A percentile compares a stretch with the other conserved stretches of the same genome.
phyloP scores from a whole-genome alignment of 2,329 filamentous ascomycete genomes.

The Geosmithia putterillii region DNA sequence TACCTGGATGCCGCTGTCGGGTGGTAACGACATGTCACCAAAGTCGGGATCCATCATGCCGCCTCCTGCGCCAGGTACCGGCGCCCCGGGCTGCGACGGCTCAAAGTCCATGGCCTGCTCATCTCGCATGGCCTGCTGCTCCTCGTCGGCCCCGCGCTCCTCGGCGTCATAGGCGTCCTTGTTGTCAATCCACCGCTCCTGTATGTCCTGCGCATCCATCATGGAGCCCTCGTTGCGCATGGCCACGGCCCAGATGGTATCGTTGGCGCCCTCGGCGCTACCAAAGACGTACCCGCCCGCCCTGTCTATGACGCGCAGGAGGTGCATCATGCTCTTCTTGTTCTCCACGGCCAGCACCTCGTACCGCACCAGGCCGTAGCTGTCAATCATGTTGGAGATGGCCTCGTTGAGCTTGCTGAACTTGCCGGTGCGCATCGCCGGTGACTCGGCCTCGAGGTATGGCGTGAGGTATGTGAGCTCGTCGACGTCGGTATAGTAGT shows the following conservation, averaged over 20 bases:
- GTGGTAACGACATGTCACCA: constrained; percentile 36
- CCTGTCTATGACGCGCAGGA: constrained; percentile 80
- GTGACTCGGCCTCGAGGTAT: constrained; percentile 66
- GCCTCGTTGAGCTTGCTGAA: constrained; percentile 78
- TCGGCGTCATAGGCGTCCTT: constrained; percentile 78
- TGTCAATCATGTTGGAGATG: constrained; percentile 75
- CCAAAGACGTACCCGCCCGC: constrained; percentile 92
- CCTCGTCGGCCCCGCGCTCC: constrained; percentile 64
- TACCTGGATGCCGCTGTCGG: constrained; percentile 59
- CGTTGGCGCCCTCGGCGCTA: constrained; percentile 79
- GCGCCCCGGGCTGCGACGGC: constrained; percentile 8
- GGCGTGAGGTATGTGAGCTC: constrained; percentile 78
- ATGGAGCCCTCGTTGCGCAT: constrained; percentile 65
- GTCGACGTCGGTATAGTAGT: constrained; percentile 96
- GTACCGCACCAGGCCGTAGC: constrained; percentile 81
- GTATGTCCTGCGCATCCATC: constrained; percentile 79
- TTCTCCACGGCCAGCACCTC: constrained; percentile 94
- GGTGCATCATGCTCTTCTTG: constrained; percentile 90
- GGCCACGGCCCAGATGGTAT: constrained; percentile 93
- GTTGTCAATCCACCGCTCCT: constrained; percentile 89
- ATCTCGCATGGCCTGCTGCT: constrained; percentile 46
- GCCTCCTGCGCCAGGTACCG: constrained; percentile 3
- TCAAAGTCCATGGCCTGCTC: constrained; percentile 24
- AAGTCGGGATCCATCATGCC: constrained; percentile 30
- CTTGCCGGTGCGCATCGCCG: constrained; percentile 56